Evolutionary conservation across 1,284 basidiomycete genomes (phyloP).

Genomic region (Vanrija pseudolonga): DNA sequence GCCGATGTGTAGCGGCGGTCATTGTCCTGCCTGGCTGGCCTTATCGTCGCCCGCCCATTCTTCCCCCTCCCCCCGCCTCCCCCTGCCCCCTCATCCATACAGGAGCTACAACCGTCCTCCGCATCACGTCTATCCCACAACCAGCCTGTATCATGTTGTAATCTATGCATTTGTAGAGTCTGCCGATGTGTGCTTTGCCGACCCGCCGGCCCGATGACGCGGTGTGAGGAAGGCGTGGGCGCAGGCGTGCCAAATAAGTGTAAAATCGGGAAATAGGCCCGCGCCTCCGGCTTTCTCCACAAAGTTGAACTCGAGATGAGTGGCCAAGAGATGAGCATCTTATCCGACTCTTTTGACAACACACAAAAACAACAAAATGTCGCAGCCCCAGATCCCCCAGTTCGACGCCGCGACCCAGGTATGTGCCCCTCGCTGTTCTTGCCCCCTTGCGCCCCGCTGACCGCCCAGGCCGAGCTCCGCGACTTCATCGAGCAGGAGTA

Average conservation of each 20-base stretch:
- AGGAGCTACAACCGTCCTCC: background rate
- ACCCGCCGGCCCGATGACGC: no score
- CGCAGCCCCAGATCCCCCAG: conserved; percentile 44
- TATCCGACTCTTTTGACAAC: no score
- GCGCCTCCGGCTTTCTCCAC: no score
- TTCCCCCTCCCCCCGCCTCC: no score
- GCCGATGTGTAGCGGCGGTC: conserved; percentile 8
- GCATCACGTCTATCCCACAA: background rate
- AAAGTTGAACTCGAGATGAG: no score
- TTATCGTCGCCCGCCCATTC: background rate
- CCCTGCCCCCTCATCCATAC: background rate
- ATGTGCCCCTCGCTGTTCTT: conserved; percentile 18
- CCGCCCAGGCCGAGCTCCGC: conserved; percentile 71
- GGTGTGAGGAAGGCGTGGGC: no score
- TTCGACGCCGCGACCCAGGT: conserved; percentile 77
- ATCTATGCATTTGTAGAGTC: no score
- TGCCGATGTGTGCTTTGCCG: no score
- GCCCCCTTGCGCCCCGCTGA: background rate
- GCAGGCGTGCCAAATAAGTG: no score
- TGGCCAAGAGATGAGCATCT: no score
- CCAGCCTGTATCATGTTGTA: background rate
- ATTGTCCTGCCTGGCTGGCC: no score
- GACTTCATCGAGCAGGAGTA: conserved; percentile 75
- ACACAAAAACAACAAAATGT: conserved; percentile 17
- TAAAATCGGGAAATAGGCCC: no score